Conservation (phyloP, 306 rosid species). For the Pueraria montana region DNA sequence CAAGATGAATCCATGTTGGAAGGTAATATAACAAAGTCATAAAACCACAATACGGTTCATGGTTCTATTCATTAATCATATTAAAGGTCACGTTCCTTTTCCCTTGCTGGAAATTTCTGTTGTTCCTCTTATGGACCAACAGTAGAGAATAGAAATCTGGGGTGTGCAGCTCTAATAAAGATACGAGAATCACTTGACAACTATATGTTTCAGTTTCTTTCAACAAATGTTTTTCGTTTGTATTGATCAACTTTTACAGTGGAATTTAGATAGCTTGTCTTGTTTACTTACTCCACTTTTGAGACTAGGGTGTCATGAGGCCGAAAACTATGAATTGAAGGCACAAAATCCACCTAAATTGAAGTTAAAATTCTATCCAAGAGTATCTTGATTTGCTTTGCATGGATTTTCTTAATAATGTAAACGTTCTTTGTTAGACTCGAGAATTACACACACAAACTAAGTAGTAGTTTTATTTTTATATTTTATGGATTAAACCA, state of each 20-base stretch:
- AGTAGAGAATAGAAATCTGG: background rate
- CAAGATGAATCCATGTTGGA: conserved; percentile 11
- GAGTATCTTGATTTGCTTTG: conserved; percentile 8
- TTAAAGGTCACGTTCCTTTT: conserved; percentile 19
- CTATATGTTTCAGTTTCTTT: too few relatives aligned
- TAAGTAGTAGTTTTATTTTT: background rate
- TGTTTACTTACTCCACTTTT: conserved; percentile 22
- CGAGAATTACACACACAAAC: background rate
- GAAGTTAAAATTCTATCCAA: conserved; percentile 25
- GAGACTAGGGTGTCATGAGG: background rate
- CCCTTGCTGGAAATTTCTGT: too few relatives aligned
- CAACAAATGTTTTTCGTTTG: conserved; percentile 2
- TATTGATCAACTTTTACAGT: too few relatives aligned
- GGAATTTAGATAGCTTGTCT: background rate
- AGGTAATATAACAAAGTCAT: conserved; percentile 25
- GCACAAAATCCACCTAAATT: conserved; percentile 31
- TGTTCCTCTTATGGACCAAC: too few relatives aligned
- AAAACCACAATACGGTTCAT: background rate
- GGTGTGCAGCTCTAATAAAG: conserved; percentile 19
- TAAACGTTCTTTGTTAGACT: background rate
- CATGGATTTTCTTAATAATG: background rate
- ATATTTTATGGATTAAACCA: background rate
- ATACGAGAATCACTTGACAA: too few relatives aligned
- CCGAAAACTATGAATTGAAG: background rate
- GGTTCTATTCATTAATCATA: conserved; percentile 24